A percentile compares a stretch with the other conserved stretches of the same genome.
Evolutionary conservation across 768 basidiomycete genomes (phyloP).

Genomic region (Boletus tomentosulus): DNA sequence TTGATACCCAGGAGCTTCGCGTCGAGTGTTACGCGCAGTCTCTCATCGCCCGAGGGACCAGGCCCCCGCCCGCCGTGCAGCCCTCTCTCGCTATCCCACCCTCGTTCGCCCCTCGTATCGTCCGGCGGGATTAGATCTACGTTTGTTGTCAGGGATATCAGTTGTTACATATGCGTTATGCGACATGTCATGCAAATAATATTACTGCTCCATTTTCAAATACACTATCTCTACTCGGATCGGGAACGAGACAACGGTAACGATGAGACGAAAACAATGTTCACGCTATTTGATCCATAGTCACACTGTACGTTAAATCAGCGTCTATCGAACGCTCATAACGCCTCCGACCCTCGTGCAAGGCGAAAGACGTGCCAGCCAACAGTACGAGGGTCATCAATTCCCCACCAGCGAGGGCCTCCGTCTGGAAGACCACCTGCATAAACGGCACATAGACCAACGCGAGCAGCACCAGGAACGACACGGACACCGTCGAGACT

Average conservation of each 20-base stretch:
- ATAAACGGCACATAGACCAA: slow-evolving; percentile 89
- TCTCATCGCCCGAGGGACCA: slow-evolving; percentile 20
- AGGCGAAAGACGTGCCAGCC: slow-evolving; percentile 55
- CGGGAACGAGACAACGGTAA: not conserved
- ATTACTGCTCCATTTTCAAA: not conserved
- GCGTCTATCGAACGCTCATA: slow-evolving; percentile 67
- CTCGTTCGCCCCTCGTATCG: slow-evolving; percentile 21
- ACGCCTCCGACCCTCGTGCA: slow-evolving; percentile 77
- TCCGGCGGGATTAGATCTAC: not conserved
- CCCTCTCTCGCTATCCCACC: slow-evolving; percentile 27
- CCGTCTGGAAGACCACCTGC: slow-evolving; percentile 93
- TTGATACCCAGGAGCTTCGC: slow-evolving; percentile 18
- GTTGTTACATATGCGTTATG: not conserved
- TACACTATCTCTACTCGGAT: too few relatives aligned
- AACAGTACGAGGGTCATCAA: slow-evolving; percentile 65
- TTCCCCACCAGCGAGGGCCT: slow-evolving; percentile 66
- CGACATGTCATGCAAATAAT: slow-evolving; percentile 6
- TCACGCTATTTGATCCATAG: slow-evolving; percentile 61
- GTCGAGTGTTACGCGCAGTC: slow-evolving; percentile 31
- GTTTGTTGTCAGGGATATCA: not conserved
- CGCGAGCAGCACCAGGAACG: slow-evolving; percentile 77
- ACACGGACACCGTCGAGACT: slow-evolving; percentile 80
- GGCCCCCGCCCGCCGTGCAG: slow-evolving; percentile 13
- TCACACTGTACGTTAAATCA: slow-evolving; percentile 45
- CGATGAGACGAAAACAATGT: not conserved